Evolutionary conservation across 345 rosid genomes (phyloP).

Genomic region (Acer negundo): DNA sequence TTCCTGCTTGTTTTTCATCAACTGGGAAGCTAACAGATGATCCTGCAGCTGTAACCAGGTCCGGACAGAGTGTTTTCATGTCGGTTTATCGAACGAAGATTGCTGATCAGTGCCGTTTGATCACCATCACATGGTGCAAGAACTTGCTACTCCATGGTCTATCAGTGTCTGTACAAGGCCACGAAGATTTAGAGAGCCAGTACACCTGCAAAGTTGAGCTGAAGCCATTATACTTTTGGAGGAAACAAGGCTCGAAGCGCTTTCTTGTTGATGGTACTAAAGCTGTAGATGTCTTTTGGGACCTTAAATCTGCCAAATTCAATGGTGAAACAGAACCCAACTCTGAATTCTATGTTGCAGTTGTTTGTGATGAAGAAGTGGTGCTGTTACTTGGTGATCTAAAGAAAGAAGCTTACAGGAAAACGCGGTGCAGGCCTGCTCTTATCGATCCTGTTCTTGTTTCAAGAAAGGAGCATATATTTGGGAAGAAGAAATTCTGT

Average conservation of each 20-base stretch:
- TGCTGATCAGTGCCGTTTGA: slow-evolving; percentile 59
- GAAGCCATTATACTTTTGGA: slow-evolving; percentile 80
- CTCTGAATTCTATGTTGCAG: slow-evolving; percentile 76
- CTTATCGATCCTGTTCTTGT: slow-evolving; percentile 64
- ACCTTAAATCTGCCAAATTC: slow-evolving; percentile 64
- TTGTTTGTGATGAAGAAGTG: slow-evolving; percentile 76
- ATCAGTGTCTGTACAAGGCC: slow-evolving; percentile 52
- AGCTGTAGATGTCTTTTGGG: slow-evolving; percentile 64
- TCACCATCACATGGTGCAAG: slow-evolving; percentile 69
- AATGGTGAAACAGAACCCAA: slow-evolving; percentile 67
- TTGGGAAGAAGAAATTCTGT: slow-evolving; percentile 61
- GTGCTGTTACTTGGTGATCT: slow-evolving; percentile 78
- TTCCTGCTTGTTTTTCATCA: slow-evolving; percentile 65
- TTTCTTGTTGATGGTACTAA: slow-evolving; percentile 46
- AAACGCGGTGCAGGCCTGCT: slow-evolving; percentile 68
- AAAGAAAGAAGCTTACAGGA: slow-evolving; percentile 71
- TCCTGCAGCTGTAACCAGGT: slow-evolving; percentile 49
- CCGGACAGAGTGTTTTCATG: slow-evolving; percentile 71
- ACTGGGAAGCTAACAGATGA: slow-evolving; percentile 50
- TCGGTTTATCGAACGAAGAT: slow-evolving; percentile 59
- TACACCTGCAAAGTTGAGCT: slow-evolving; percentile 67
- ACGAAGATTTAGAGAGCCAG: slow-evolving; percentile 42
- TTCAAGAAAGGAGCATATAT: slow-evolving; percentile 66
- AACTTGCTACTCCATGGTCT: slow-evolving; percentile 62
- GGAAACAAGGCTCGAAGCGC: slow-evolving; percentile 67